Evolutionary conservation across 2,329 filamentous ascomycete genomes (phyloP).

Genomic region (Fusarium incarnatum): DNA sequence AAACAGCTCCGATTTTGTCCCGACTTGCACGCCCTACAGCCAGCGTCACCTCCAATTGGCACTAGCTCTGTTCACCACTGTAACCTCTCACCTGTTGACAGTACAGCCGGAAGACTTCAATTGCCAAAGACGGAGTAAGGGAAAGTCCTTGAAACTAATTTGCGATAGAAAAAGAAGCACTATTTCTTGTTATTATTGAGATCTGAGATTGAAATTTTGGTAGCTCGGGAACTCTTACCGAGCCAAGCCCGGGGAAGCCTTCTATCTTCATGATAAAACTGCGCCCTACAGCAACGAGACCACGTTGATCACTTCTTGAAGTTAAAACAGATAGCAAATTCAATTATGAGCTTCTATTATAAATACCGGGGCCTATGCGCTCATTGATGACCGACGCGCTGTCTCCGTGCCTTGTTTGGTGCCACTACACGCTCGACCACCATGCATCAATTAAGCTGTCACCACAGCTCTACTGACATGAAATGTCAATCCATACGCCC

Average conservation of each 20-base stretch:
- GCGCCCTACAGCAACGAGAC: background rate
- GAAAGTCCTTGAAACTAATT: too few relatives aligned
- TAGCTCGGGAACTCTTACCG: background rate
- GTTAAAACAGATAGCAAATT: background rate
- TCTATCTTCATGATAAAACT: background rate
- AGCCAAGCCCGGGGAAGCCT: background rate
- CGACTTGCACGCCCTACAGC: constrained; percentile 27
- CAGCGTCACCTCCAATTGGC: background rate
- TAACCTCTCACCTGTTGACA: background rate
- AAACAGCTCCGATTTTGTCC: constrained; percentile 16
- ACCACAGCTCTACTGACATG: background rate
- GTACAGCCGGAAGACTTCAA: background rate
- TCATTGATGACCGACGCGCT: background rate
- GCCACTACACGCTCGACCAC: too few relatives aligned
- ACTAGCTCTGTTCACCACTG: background rate
- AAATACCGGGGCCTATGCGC: background rate
- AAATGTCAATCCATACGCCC: background rate
- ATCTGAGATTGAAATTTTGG: background rate
- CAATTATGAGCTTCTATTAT: background rate
- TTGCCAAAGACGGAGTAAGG: too few relatives aligned
- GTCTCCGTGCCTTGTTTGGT: background rate
- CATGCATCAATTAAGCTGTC: background rate
- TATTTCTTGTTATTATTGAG: background rate
- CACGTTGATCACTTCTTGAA: background rate
- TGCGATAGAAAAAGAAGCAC: too few relatives aligned